Evolutionary conservation across 768 basidiomycete genomes (phyloP).

Genomic region (Macrolepiota albuminosa): DNA sequence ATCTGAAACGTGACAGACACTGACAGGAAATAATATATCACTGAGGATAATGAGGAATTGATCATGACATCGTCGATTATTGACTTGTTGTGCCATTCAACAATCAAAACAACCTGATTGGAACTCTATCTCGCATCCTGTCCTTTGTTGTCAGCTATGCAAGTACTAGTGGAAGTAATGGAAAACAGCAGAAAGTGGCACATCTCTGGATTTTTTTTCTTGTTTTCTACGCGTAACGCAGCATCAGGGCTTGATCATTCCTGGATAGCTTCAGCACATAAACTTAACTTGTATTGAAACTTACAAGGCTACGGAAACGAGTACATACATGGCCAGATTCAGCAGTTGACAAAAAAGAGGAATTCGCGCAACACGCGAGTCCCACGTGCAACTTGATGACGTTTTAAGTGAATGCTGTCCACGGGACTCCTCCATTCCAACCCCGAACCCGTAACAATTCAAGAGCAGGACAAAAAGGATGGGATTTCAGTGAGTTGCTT

Average conservation of each 20-base stretch:
- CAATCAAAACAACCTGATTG: background rate
- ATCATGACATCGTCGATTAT: background rate
- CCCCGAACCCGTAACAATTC: background rate
- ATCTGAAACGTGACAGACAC: background rate
- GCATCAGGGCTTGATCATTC: background rate
- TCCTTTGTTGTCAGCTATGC: background rate
- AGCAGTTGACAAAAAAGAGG: too few relatives aligned
- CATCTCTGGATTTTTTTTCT: background rate
- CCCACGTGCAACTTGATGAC: background rate
- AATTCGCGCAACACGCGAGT: background rate
- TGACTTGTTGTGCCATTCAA: background rate
- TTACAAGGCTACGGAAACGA: background rate
- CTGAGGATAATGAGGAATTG: background rate
- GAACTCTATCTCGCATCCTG: background rate
- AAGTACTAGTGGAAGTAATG: background rate
- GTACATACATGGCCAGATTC: background rate
- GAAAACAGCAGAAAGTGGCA: background rate
- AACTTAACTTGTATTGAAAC: background rate
- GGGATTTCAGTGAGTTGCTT: slow-evolving; percentile 4
- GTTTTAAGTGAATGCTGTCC: background rate
- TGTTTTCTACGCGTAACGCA: background rate
- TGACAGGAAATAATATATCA: background rate
- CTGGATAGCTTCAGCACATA: background rate
- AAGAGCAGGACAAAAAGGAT: background rate
- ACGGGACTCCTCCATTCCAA: background rate